Evolutionary conservation across 192 early-diverging fungal species (phyloP).

Genomic region (Tieghemiomyces parasiticus): DNA sequence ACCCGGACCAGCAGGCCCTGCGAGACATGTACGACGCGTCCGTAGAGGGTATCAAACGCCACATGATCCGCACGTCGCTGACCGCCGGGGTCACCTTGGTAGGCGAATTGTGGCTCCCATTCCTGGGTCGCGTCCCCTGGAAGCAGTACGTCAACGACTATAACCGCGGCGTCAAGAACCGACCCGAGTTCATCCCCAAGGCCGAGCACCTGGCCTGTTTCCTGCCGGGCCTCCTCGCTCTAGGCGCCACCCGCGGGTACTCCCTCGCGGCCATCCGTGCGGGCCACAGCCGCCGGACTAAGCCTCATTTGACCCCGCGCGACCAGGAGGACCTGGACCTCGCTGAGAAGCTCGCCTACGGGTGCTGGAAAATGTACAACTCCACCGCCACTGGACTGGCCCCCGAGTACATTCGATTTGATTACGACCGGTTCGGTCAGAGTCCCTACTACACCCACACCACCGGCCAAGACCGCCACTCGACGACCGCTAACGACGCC

Average conservation of each 20-base stretch:
- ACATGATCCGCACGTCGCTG: slow-evolving; percentile 25
- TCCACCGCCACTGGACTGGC: slow-evolving; percentile 67
- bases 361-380: slow-evolving; percentile 71
- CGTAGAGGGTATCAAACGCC: slow-evolving; percentile 46
- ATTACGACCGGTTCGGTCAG: not conserved
- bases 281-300: not conserved
- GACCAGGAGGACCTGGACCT: slow-evolving; percentile 51
- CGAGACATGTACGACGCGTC: slow-evolving; percentile 46
- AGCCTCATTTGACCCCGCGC: not conserved
- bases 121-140: not conserved
- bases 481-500: not conserved
- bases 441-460: slow-evolving; percentile 12
- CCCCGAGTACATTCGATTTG: slow-evolving; percentile 65
- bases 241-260: slow-evolving; percentile 23
- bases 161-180: not conserved
- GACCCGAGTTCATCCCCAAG: not conserved
- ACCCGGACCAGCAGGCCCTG: slow-evolving; percentile 37
- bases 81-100: not conserved
- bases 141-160: not conserved
- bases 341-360: slow-evolving; percentile 63
- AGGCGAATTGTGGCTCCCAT: not conserved
- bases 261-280: not conserved
- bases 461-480: no score
- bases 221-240: slow-evolving; percentile 19
- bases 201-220: slow-evolving; percentile 5